phyloP scores from a whole-genome alignment of 1,139 yeast species.

The Kodamaea fungicola region DNA sequence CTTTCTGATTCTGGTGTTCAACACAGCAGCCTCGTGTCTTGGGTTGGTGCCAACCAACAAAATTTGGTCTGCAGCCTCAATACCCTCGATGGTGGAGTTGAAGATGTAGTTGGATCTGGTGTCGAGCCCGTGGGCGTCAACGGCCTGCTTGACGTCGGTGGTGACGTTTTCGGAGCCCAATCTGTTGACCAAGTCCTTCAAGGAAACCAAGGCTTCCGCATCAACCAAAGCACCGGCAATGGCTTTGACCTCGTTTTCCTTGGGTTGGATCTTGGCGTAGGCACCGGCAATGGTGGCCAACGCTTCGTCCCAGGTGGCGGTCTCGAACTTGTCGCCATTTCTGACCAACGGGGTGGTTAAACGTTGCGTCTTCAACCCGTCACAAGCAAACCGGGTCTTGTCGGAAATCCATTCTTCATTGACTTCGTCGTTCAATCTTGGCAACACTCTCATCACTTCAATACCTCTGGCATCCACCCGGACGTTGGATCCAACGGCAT shows the following conservation, averaged over 20 bases:
- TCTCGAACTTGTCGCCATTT: slow-evolving; percentile 66
- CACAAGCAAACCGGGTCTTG: slow-evolving; percentile 82
- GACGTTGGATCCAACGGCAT: slow-evolving; percentile 78
- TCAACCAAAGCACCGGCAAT: slow-evolving; percentile 80
- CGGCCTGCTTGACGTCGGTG: slow-evolving; percentile 61
- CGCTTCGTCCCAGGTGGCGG: slow-evolving; percentile 89
- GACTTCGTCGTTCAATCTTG: slow-evolving; percentile 81
- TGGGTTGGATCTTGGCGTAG: slow-evolving; percentile 53
- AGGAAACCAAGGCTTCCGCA: slow-evolving; percentile 77
- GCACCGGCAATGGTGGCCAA: slow-evolving; percentile 68
- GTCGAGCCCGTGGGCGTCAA: slow-evolving; percentile 70
- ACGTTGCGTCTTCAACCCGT: slow-evolving; percentile 84
- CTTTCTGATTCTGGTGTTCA: slow-evolving; percentile 81
- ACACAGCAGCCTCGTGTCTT: slow-evolving; percentile 86
- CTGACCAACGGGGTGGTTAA: slow-evolving; percentile 78
- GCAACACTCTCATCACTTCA: slow-evolving; percentile 85
- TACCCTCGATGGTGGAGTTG: slow-evolving; percentile 76
- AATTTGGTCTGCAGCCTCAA: slow-evolving; percentile 80
- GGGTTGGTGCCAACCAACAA: slow-evolving; percentile 83
- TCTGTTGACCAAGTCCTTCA: slow-evolving; percentile 74
- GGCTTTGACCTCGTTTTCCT: slow-evolving; percentile 74
- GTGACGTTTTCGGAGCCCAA: slow-evolving; percentile 82
- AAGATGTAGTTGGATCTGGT: slow-evolving; percentile 77
- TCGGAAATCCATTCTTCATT: slow-evolving; percentile 94
- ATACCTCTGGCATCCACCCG: slow-evolving; percentile 86